A percentile compares a stretch with the other conserved stretches of the same genome.
phyloP scores from a whole-genome alignment of 768 basidiomycete species.

The Auricularia cornea region DNA sequence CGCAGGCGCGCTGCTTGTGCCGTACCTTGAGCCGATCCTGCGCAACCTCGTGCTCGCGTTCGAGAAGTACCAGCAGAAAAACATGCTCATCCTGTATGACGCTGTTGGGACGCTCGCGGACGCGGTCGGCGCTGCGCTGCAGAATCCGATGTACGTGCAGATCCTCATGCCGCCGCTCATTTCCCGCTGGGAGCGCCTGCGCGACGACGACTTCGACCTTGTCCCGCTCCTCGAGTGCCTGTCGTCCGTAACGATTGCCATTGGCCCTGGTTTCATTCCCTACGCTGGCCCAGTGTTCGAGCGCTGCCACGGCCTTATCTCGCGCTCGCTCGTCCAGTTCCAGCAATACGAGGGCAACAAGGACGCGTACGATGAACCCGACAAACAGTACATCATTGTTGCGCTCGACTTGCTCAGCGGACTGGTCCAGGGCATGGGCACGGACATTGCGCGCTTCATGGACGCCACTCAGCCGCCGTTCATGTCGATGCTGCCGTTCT shows the following conservation, averaged over 20 bases:
- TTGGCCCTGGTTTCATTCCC: constrained; percentile 78
- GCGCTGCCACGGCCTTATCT: constrained; percentile 81
- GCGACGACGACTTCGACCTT: constrained; percentile 86
- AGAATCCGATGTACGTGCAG: constrained; percentile 80
- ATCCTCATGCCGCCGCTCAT: constrained; percentile 95
- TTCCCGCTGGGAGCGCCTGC: constrained; percentile 79
- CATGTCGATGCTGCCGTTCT: constrained; percentile 72
- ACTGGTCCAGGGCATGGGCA: constrained; percentile 86
- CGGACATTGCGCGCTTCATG: constrained; percentile 67
- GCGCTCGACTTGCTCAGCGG: constrained; percentile 96
- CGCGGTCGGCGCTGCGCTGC: constrained; percentile 82
- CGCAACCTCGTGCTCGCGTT: constrained; percentile 94
- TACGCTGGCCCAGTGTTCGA: constrained; percentile 91
- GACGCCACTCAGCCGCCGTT: constrained; percentile 63
- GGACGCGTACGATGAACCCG: constrained; percentile 81
- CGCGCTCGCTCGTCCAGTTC: constrained; percentile 73
- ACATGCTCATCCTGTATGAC: constrained; percentile 96
- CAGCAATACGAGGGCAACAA: constrained; percentile 83
- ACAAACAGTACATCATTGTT: constrained; percentile 95
- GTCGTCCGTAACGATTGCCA: constrained; percentile 94
- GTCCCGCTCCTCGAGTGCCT: constrained; percentile 97
- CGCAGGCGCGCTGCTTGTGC: constrained; percentile 80
- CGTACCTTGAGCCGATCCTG: constrained; percentile 91
- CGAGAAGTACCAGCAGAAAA: constrained; percentile 98
- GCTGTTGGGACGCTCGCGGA: constrained; percentile 98